A percentile compares a stretch with the other conserved stretches of the same genome.
These are phyloP conservation scores for Pterocarpus santalinus DNA, from an alignment of 306 rosid species.

Conservation along the genomic window DNA sequence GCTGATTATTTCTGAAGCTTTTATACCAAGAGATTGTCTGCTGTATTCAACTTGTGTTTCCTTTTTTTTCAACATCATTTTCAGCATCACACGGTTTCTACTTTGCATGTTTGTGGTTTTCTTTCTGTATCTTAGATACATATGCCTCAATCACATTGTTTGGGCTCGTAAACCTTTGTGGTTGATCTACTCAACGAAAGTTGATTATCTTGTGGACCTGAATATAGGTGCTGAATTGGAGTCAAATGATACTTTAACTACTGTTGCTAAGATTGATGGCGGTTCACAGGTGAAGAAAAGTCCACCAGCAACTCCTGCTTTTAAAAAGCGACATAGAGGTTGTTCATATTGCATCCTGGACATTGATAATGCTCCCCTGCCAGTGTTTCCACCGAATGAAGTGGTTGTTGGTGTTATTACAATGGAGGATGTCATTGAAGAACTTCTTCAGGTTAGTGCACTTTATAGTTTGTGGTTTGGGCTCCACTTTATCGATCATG, in stretches of 20 bases:
- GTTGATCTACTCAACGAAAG: constrained; percentile 48
- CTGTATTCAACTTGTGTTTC: constrained; percentile 6
- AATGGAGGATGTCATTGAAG: constrained; percentile 99
- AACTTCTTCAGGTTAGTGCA: constrained; percentile 92
- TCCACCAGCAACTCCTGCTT: constrained; percentile 72
- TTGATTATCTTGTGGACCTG: constrained; percentile 39
- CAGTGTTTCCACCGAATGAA: constrained; percentile 72
- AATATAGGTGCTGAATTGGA: constrained; percentile 55
- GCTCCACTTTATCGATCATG: constrained; percentile 24
- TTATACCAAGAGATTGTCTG: background rate
- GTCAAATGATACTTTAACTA: constrained; percentile 48
- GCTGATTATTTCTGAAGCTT: constrained; percentile 33
- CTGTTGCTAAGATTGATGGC: constrained; percentile 51
- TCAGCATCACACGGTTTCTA: constrained; percentile 29
- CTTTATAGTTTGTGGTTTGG: constrained; percentile 17
- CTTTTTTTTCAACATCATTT: constrained; percentile 21
- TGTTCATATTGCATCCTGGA: constrained; percentile 94
- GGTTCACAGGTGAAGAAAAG: constrained; percentile 66
- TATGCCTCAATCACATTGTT: constrained; percentile 1
- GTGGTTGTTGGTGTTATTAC: constrained; percentile 94
- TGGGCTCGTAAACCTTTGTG: constrained; percentile 26
- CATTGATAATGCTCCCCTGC: constrained; percentile 82
- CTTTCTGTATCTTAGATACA: constrained; percentile 29
- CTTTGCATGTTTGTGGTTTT: constrained; percentile 32
- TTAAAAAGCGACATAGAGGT: constrained; percentile 92